phyloP scores from a whole-genome alignment of 192 early-diverging fungal genomes.

The Gamsiella multidivaricata region DNA sequence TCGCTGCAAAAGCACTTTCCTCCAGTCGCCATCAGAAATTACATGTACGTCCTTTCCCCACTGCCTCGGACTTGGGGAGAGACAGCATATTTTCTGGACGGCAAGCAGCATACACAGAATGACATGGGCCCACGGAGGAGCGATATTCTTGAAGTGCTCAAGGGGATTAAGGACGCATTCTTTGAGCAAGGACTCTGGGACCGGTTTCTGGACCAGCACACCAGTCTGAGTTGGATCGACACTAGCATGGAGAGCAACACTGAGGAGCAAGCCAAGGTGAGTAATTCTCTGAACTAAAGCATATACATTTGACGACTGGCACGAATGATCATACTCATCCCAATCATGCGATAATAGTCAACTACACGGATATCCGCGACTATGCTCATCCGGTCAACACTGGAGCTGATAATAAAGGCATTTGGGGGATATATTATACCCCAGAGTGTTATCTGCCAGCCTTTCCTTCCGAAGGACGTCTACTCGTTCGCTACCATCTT shows the following conservation, averaged over 20 bases:
- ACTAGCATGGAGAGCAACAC: neutral
- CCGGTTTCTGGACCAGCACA: slow-evolving; percentile 39
- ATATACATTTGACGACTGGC: neutral
- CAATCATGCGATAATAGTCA: neutral
- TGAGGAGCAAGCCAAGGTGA: slow-evolving; percentile 6
- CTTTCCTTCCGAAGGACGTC: neutral
- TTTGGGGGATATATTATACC: slow-evolving; percentile 52
- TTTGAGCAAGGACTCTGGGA: slow-evolving; percentile 43
- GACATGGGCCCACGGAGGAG: slow-evolving; percentile 11
- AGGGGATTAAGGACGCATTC: slow-evolving; percentile 31
- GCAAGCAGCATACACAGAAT: slow-evolving; percentile 3
- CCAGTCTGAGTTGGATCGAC: slow-evolving; percentile 48
- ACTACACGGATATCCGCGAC: slow-evolving; percentile 26
- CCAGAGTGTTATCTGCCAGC: slow-evolving; percentile 12
- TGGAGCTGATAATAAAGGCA: slow-evolving; percentile 42
- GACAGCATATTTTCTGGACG: slow-evolving; percentile 19
- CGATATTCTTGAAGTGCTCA: slow-evolving; percentile 35
- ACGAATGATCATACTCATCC: neutral
- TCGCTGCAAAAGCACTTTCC: slow-evolving; percentile 47
- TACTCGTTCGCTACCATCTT: slow-evolving; percentile 38
- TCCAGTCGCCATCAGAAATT: slow-evolving; percentile 33
- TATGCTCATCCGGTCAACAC: slow-evolving; percentile 20
- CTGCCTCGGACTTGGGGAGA: slow-evolving; percentile 35
- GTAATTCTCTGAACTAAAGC: no score
- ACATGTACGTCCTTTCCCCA: slow-evolving; percentile 42